Percentiles rank a stretch among this genome's conserved stretches.
Conservation (phyloP, 768 basidiomycete species). For the Suillus subaureus region DNA sequence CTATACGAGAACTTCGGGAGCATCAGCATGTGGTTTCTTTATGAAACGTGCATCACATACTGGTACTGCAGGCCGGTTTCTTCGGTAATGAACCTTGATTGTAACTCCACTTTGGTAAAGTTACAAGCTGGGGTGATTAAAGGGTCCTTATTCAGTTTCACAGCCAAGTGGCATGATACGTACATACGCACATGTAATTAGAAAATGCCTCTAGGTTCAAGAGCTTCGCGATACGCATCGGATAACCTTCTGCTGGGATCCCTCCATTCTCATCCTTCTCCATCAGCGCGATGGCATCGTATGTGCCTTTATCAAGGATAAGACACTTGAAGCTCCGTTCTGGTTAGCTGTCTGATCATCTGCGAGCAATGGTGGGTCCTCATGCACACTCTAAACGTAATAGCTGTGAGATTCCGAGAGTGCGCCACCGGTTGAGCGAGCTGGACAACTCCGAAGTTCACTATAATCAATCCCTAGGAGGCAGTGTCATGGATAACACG, state of each 20-base stretch:
- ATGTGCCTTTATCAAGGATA: conserved; percentile 86
- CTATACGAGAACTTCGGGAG: conserved; percentile 62
- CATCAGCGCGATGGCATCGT: conserved; percentile 80
- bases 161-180: conserved; percentile 13
- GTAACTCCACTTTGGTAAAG: conserved; percentile 79
- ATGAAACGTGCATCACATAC: conserved; percentile 42
- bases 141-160: conserved; percentile 1
- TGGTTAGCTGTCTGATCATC: conserved; percentile 14
- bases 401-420: conserved; percentile 37
- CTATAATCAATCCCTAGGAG: conserved; percentile 81
- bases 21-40: not conserved
- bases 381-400: conserved; percentile 57
- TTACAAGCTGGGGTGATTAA: conserved; percentile 61
- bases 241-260: conserved; percentile 62
- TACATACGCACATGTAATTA: conserved; percentile 76
- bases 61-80: conserved; percentile 61
- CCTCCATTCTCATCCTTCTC: conserved; percentile 55
- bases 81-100: conserved; percentile 48
- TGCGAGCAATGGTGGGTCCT: conserved; percentile 43
- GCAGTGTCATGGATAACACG: conserved; percentile 54
- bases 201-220: conserved; percentile 69
- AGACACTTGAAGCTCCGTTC: conserved; percentile 63
- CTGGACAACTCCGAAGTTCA: conserved; percentile 62
- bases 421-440: conserved; percentile 61
- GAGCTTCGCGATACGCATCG: conserved; percentile 52